Evolutionary conservation across 2,329 filamentous ascomycete genomes (phyloP), one percentile per base, ranked within the genome.

Genomic region (Colletotrichum sp.): DNA sequence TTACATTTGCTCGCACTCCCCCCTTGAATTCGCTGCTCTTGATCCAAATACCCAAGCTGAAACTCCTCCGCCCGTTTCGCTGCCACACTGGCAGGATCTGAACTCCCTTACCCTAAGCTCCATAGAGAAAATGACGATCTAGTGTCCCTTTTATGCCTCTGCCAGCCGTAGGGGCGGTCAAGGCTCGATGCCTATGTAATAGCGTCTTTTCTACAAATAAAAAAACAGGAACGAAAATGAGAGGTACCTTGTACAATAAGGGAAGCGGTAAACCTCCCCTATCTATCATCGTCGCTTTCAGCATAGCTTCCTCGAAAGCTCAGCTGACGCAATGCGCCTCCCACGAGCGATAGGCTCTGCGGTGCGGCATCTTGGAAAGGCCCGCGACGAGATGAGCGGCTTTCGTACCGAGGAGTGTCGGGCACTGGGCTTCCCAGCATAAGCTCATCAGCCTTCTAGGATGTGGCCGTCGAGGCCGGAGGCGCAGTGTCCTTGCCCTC

Each of bases 401-500:
- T 26, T 59, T 28, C 55, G 55, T 18, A 26, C 24, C 8, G 55
- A 30, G 21, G 24, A 59, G 24, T 59, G 24, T 16, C 55, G 4
- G 15, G 32, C 60, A 64, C 32, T 21, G 64, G 32, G 15, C n/a
- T 26, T 30, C 13, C 7, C 43, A 24, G 18, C 5, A 8, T 5
- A 32, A 34, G 13, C 15, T n/a, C 36, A 57, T 26, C 26, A 26
- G 7, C n/a, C 36, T 36, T 65, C 15, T 75, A 72, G 21, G 63
- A 57, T 30, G 73, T 60, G 28, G 43, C 36, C 21, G 43, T 21
- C n/a, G 43, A 60, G 57, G 26, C 63, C 32, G 70, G 39, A n/a
- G 77, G 76, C 34, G 76, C 70, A 55, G 79, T 80, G 52, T 79
- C 74, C 36, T 77, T 79, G 36, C 80, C 80, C 52, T 83, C 78